Evolutionary conservation across 192 early-diverging fungal species (phyloP).

Genomic region (Chytriomyces confervae): DNA sequence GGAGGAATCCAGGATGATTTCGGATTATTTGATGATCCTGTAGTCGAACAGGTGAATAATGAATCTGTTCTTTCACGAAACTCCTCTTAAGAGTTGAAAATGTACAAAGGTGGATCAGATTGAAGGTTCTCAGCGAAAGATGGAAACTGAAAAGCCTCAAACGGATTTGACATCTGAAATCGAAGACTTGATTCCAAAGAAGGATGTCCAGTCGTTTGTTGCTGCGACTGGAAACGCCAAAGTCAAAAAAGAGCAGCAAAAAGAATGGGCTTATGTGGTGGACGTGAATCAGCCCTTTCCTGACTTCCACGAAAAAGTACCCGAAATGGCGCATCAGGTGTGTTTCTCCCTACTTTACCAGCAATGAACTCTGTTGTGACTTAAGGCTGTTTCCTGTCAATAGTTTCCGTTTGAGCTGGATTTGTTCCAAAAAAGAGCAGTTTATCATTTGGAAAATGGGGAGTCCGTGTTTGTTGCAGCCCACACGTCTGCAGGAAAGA

Average conservation of each 20-base stretch:
- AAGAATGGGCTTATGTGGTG: constrained; percentile 90
- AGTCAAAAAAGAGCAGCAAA: constrained; percentile 17
- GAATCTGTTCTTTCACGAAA: background rate
- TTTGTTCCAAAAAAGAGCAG: constrained; percentile 94
- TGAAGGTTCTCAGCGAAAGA: too few relatives aligned
- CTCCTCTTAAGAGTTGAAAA: too few relatives aligned
- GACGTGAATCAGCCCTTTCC: constrained; percentile 85
- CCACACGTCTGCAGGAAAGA: constrained; percentile 98
- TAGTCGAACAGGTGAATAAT: background rate
- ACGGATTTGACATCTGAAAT: constrained; percentile 8
- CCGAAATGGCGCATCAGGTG: constrained; percentile 82
- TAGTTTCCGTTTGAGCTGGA: constrained; percentile 95
- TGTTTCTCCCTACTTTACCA: background rate
- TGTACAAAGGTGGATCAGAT: too few relatives aligned
- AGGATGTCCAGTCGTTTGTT: background rate
- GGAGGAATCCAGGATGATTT: constrained; percentile 35
- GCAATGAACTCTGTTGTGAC: constrained; percentile 11
- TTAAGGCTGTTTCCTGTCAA: background rate
- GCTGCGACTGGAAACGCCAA: background rate
- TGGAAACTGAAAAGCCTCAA: background rate
- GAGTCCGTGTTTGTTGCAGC: constrained; percentile 98
- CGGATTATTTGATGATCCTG: constrained; percentile 28
- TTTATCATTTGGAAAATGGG: constrained; percentile 93
- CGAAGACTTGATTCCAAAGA: constrained; percentile 26
- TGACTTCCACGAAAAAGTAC: constrained; percentile 90